phyloP scores from a whole-genome alignment of 2,329 filamentous ascomycete species.

The Sporothrix pallida region DNA sequence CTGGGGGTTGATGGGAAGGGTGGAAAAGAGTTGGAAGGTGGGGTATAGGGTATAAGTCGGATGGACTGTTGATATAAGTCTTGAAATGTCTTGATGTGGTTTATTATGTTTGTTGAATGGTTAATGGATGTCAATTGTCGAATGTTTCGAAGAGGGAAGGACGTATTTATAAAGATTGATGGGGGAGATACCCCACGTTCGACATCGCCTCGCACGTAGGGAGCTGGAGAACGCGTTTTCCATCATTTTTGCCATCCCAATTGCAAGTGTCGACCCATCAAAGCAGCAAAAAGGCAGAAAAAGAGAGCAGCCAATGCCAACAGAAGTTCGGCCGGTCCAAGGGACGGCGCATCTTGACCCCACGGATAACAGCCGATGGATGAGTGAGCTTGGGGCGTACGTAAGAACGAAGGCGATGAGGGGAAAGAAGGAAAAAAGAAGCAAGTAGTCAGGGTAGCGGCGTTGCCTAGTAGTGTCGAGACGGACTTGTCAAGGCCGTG shows the following conservation, averaged over 20 bases:
- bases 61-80: neutral
- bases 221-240: neutral
- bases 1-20: neutral
- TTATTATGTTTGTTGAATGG: neutral
- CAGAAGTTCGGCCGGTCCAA: slow-evolving; percentile 3
- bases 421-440: neutral
- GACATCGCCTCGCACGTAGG: neutral
- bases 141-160: too few species aligned
- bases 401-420: slow-evolving; percentile 2
- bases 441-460: neutral
- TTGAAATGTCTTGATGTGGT: neutral
- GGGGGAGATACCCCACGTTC: neutral
- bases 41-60: neutral
- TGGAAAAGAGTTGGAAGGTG: neutral
- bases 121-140: neutral
- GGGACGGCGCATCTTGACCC: neutral
- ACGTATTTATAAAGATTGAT: neutral
- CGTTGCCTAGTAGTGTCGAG: too few species aligned
- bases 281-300: too few species aligned
- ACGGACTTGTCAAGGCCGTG: neutral
- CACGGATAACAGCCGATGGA: neutral
- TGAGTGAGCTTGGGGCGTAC: neutral
- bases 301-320: too few species aligned
- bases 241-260: neutral
- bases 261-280: neutral